These are phyloP conservation scores for Sporothrix humicola DNA, from an alignment of 2,329 filamentous ascomycete species.

Conservation along the genomic window DNA sequence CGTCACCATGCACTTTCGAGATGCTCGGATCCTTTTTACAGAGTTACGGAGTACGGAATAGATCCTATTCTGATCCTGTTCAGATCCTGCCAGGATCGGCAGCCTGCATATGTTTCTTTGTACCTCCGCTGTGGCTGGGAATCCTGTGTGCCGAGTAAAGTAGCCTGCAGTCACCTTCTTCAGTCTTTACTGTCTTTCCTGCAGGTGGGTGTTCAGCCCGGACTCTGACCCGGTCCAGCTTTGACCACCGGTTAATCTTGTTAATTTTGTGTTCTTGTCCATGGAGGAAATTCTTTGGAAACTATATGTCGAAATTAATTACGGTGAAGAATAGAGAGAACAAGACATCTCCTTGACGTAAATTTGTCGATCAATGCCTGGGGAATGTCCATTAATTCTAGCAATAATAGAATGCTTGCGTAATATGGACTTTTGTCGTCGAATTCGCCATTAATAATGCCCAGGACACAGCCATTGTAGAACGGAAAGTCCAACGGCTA, in stretches of 20 bases:
- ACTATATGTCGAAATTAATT: neutral
- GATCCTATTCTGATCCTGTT: neutral
- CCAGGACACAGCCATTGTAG: neutral
- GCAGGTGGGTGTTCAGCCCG: neutral
- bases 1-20: neutral
- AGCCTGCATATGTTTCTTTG: neutral
- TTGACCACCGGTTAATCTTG: slow-evolving; percentile 9
- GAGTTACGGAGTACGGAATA: no score
- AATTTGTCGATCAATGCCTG: neutral
- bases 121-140: neutral
- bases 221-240: neutral
- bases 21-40: no score
- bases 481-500: slow-evolving; percentile 19
- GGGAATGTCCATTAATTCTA: neutral
- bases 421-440: no score
- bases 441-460: neutral
- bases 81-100: neutral
- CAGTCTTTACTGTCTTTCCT: no score
- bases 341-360: neutral
- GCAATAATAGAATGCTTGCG: neutral
- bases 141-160: neutral
- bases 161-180: neutral
- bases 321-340: neutral
- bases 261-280: neutral
- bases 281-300: neutral